Percentiles rank a stretch among this genome's conserved stretches.
These are phyloP conservation scores for Teunomyces tritomae DNA, from an alignment of 805 yeast genomes.

Conservation along the genomic window DNA sequence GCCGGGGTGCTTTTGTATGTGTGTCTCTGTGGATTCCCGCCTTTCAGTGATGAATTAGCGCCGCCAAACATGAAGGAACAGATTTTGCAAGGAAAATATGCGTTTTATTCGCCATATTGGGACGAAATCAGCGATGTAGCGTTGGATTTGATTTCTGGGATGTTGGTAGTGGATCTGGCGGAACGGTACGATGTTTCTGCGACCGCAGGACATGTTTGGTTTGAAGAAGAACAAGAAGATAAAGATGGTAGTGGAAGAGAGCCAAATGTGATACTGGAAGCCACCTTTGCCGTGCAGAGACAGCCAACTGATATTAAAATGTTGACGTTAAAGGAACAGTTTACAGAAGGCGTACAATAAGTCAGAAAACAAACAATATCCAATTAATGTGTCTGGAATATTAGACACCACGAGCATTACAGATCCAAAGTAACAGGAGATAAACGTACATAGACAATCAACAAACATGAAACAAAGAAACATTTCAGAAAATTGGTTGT, in stretches of 20 bases:
- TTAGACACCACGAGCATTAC: no score
- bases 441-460: no score
- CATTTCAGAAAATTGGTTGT: no score
- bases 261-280: background rate
- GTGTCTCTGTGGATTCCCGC: slow-evolving; percentile 82
- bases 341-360: background rate
- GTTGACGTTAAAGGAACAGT: background rate
- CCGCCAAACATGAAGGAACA: slow-evolving; percentile 80
- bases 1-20: slow-evolving; percentile 76
- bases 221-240: slow-evolving; percentile 12
- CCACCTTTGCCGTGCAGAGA: background rate
- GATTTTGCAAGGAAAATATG: slow-evolving; percentile 62
- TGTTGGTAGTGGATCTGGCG: slow-evolving; percentile 54
- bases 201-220: slow-evolving; percentile 46
- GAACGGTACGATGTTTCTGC: slow-evolving; percentile 40
- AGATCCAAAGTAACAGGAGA: no score
- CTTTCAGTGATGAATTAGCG: slow-evolving; percentile 77
- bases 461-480: no score
- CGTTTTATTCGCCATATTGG: slow-evolving; percentile 80
- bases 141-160: slow-evolving; percentile 60
- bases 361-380: no score
- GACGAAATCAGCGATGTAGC: slow-evolving; percentile 66
- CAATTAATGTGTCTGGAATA: no score
- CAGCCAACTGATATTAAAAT: background rate
- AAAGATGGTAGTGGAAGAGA: background rate